These are phyloP conservation scores for Venturia nashicola DNA, from an alignment of 2,329 filamentous ascomycete genomes.

Conservation along the genomic window DNA sequence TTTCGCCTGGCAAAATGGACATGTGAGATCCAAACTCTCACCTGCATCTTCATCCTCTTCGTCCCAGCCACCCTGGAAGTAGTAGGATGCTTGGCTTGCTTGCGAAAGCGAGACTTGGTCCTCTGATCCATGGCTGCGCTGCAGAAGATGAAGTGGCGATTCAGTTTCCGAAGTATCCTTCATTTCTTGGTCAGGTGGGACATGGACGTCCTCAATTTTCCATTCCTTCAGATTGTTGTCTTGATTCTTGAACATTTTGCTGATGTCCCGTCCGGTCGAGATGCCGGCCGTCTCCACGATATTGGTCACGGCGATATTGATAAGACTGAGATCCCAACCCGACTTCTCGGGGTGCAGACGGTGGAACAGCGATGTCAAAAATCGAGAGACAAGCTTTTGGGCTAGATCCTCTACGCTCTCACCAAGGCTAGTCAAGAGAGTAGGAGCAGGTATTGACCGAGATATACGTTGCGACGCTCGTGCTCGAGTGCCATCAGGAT, in stretches of 20 bases:
- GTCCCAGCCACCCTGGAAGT: slow-evolving; percentile 12
- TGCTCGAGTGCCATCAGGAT: slow-evolving; percentile 38
- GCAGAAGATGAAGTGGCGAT: not conserved
- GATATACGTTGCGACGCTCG: slow-evolving; percentile 60
- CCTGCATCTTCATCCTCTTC: slow-evolving; percentile 11
- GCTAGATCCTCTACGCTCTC: slow-evolving; percentile 48
- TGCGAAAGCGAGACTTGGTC: slow-evolving; percentile 13
- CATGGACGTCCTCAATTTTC: slow-evolving; percentile 38
- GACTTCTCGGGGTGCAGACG: slow-evolving; percentile 56
- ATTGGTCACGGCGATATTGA: slow-evolving; percentile 82
- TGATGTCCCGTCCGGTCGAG: slow-evolving; percentile 58
- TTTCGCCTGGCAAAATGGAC: slow-evolving; percentile 38
- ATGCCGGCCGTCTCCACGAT: slow-evolving; percentile 46
- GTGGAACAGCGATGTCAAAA: slow-evolving; percentile 59
- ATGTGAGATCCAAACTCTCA: slow-evolving; percentile 23
- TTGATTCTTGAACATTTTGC: slow-evolving; percentile 68
- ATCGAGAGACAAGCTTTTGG: slow-evolving; percentile 56
- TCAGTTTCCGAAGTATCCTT: slow-evolving; percentile 10
- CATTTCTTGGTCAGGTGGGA: slow-evolving; percentile 18
- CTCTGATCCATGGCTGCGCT: not conserved
- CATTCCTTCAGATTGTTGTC: slow-evolving; percentile 57
- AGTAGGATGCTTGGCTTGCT: slow-evolving; percentile 12
- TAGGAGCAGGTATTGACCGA: slow-evolving; percentile 60
- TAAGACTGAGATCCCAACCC: slow-evolving; percentile 68
- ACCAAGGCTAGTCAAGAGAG: slow-evolving; percentile 56